These are phyloP conservation scores for Sclerotinia trifoliorum DNA, from an alignment of 2,329 filamentous ascomycete species.

Conservation along the genomic window DNA sequence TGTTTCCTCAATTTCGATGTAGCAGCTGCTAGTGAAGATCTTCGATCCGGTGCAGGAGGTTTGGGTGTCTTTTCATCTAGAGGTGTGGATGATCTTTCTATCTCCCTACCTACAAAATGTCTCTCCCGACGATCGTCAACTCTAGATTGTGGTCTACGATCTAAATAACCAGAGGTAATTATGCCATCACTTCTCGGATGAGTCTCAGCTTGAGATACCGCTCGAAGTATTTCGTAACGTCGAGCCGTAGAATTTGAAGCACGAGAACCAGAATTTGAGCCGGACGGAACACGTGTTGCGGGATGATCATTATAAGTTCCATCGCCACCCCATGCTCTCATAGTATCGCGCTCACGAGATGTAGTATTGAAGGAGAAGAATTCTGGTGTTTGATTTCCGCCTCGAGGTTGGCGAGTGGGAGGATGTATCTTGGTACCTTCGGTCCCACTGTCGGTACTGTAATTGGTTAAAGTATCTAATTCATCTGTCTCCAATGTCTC, in stretches of 20 bases:
- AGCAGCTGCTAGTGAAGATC: conserved; percentile 34
- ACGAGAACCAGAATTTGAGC: neutral
- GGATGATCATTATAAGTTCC: conserved; percentile 33
- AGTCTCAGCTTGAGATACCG: conserved; percentile 24
- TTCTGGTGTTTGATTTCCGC: conserved; percentile 31
- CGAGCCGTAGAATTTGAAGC: conserved; percentile 9
- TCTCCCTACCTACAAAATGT: neutral
- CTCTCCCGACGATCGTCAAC: conserved; percentile 16
- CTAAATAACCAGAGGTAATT: conserved; percentile 11
- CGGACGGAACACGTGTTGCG: conserved; percentile 27
- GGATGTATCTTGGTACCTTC: conserved; percentile 25
- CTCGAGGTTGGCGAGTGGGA: conserved; percentile 21
- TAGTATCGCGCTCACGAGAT: neutral
- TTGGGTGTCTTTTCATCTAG: conserved; percentile 19
- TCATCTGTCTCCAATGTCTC: conserved; percentile 34
- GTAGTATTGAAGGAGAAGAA: conserved; percentile 32
- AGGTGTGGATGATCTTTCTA: conserved; percentile 24
- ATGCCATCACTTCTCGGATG: conserved; percentile 31
- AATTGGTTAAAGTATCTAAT: conserved; percentile 33
- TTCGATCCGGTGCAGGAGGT: conserved; percentile 34
- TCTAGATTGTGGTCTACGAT: conserved; percentile 1
- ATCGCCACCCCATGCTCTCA: conserved; percentile 35
- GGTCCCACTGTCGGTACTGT: conserved; percentile 27
- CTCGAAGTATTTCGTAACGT: conserved; percentile 28
- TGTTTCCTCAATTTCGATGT: conserved; percentile 30